Evolutionary conservation across 179 eudicot genomes (phyloP).

Genomic region (Spinacia oleracea): DNA sequence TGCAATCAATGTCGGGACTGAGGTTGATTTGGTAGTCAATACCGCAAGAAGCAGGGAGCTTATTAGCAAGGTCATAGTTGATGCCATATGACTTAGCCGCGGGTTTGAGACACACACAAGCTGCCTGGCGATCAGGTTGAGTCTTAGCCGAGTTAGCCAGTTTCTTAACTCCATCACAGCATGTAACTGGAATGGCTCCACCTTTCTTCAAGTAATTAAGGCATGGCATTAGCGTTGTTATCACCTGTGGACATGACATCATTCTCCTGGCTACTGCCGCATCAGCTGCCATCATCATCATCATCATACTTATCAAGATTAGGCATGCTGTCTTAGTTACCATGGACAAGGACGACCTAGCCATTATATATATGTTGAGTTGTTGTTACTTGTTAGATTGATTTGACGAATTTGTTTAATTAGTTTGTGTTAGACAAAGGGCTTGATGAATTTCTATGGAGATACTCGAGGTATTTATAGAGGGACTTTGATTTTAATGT

Average conservation of each 20-base stretch:
- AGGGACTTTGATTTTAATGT: neutral
- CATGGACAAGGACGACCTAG: conserved; percentile 10
- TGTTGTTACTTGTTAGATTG: neutral
- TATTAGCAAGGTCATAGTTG: conserved; percentile 21
- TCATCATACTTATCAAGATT: conserved; percentile 17
- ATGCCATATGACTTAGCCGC: conserved; percentile 20
- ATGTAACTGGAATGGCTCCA: conserved; percentile 20
- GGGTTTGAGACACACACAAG: conserved; percentile 29
- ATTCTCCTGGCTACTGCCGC: conserved; percentile 25
- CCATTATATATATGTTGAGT: conserved; percentile 8
- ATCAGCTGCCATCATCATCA: conserved; percentile 26
- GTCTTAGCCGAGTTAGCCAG: conserved; percentile 15
- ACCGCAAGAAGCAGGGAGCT: conserved; percentile 28
- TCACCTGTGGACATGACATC: conserved; percentile 35
- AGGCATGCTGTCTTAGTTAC: conserved; percentile 7
- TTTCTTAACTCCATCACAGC: conserved; percentile 38
- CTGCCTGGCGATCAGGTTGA: conserved; percentile 24
- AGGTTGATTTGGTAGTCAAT: conserved; percentile 18
- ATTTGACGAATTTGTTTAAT: neutral
- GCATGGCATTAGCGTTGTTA: conserved; percentile 35
- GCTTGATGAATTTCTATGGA: neutral
- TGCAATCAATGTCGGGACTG: conserved; percentile 18
- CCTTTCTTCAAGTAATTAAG: conserved; percentile 35
- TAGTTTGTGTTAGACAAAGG: neutral
- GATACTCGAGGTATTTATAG: conserved; percentile 1